phyloP scores from a whole-genome alignment of 805 yeast genomes.

The Wickerhamiella occidentalis region DNA sequence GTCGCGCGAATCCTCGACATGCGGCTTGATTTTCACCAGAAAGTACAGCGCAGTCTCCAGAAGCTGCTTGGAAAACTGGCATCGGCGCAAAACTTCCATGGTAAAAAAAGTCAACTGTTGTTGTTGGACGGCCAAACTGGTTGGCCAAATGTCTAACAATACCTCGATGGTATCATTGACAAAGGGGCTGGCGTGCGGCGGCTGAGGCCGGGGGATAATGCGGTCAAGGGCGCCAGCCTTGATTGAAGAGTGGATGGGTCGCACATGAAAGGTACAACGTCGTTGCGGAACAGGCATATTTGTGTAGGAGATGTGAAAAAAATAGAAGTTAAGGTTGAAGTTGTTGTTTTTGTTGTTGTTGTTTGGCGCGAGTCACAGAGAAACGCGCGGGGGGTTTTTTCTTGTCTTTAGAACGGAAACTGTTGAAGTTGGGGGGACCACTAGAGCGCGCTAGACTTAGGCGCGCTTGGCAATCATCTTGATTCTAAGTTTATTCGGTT shows the following conservation, averaged over 20 bases:
- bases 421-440: not conserved
- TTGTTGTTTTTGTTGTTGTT: not conserved
- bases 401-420: not conserved
- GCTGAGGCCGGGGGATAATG: conserved; percentile 3
- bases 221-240: conserved; percentile 3
- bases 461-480: not conserved
- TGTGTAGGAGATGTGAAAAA: not conserved
- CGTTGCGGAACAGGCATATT: conserved; percentile 1
- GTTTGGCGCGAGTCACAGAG: not conserved
- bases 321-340: not conserved
- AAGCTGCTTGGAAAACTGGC: conserved; percentile 48
- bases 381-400: not conserved
- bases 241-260: not conserved
- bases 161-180: conserved; percentile 24
- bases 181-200: conserved; percentile 13
- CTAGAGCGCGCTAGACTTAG: not conserved
- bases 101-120: conserved; percentile 25
- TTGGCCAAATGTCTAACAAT: conserved; percentile 26
- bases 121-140: conserved; percentile 20
- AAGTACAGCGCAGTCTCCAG: conserved; percentile 60
- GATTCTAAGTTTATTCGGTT: not conserved
- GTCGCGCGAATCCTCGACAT: conserved; percentile 11
- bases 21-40: conserved; percentile 36
- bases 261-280: not conserved
- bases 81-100: conserved; percentile 33